Evolutionary conservation across 2,329 filamentous ascomycete genomes (phyloP), one percentile per base, ranked within the genome.

Genomic region (Ophiocordyceps camponoti-rufipedis): DNA sequence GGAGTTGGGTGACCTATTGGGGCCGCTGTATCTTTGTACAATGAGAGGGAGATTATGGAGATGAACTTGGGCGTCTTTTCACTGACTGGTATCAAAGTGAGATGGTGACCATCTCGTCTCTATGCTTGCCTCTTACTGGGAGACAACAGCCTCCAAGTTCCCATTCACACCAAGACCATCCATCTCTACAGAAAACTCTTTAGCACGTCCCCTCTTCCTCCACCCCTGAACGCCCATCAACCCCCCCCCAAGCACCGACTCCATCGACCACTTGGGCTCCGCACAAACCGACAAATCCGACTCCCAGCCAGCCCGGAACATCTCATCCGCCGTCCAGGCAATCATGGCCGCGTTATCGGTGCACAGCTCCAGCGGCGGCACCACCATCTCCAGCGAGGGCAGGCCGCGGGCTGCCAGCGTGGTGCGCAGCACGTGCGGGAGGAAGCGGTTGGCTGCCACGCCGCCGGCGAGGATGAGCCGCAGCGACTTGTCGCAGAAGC

Each of bases 261-360:
- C 85, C 59, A 93, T 71, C 2, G 78, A 69, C 87, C 87, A 94
- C 58, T 78, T 83, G 42, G 72, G 69, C 42, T 82, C 57, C 2
- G 80, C 71, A 42, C 71, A 58, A 47, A 80, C 71, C 23, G 66
- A 69, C 46, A 88, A 55, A 18, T 74, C 71, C 9, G 77, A 80
- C 48, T 68, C 63, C 69, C 76, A 88, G 0, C 89, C 88, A 1
- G 74, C 76, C 60, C 83, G 73, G 56, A 75, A 95, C 88, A 98
- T 95, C 63, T 96, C 88, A 52, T 88, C 72, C 0, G 82, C 91
- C 1, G 88, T 71, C 89, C 91, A 96, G 1, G 82, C 89, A 58
- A 96, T 88, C 91, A 98, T 98, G 43, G 87, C 85, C 12, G 91
- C 91, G 61, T 98, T 96, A 56, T 98, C 91, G 0, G 86, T 95